Base-by-base conservation (phyloP, 73 alveolate genomes). In the Tetrahymena borealis region DNA sequence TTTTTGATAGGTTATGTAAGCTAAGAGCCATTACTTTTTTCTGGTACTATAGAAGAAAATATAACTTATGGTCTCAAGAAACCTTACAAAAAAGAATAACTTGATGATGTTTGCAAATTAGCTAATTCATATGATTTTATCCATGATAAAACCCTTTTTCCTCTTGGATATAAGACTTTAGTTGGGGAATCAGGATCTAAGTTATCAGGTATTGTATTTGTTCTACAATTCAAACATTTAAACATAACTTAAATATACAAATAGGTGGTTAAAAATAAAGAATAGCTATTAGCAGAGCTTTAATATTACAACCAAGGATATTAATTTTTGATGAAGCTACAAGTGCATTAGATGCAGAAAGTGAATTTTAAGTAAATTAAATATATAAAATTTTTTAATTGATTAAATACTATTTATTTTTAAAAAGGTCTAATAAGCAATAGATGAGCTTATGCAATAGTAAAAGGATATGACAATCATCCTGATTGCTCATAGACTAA, bases 1-100 rank as follows among this genome's bases (percentile, higher is more conserved):
- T n/a, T n/a, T n/a, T n/a, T n/a, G n/a, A n/a, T n/a, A 60, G 98
- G 99, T 13, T 95, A 95, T 40, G 99, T 98, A 35, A 96, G 97
- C 90, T 97, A 98, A 97, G 99, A 98, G 91, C 98, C 99, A 38
- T 90, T 94, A 32, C 96, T 98, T 91, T 98, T 98, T 94, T 93
- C 96, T 95, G 98, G 98, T 43, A 94, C 98, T 7, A 94, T 98
- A n/a, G 94, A 78, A 40, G 97, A 96, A 43, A 98, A 98, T 95
- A 95, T 98, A 39, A 94, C 96, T 39, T 96, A 97, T 94, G 99
- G 99, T 20, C 94, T 94, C 41, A 93, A 94, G 39, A 90, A 79
- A 38, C 95, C 94, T 13, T 77, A 78, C 13, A 78, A 97, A 90
- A 91, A 94, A n/a, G 95, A 97, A 11, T 91, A 96, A 32, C 90